Conservation (phyloP, 129 eudicot species). For the Chrysanthemum seticuspe region DNA sequence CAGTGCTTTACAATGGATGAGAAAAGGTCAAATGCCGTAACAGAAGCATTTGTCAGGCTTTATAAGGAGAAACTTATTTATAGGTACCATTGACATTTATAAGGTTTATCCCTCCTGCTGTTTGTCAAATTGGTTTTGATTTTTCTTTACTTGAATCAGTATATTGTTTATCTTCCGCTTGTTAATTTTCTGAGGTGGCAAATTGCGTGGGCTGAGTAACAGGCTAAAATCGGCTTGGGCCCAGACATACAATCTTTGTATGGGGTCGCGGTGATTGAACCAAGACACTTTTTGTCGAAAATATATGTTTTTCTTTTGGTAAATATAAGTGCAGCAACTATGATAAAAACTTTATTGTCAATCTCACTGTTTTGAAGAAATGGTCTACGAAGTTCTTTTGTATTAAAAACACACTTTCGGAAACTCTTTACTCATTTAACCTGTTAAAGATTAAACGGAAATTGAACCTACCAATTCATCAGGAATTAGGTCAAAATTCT, state of each 20-base stretch:
- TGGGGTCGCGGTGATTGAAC: background rate
- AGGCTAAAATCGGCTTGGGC: background rate
- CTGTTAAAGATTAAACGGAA: background rate
- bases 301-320: too few relatives aligned
- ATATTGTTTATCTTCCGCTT: background rate
- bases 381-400: too few relatives aligned
- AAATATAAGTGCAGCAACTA: too few relatives aligned
- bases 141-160: background rate
- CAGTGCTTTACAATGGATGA: constrained; percentile 82
- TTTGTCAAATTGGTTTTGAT: background rate
- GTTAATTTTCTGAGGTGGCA: background rate
- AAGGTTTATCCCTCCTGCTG: background rate
- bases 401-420: too few relatives aligned
- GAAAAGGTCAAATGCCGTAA: constrained; percentile 69
- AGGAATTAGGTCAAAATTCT: background rate
- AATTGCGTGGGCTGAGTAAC: background rate
- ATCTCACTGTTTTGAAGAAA: too few relatives aligned
- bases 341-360: too few relatives aligned
- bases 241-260: background rate
- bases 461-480: background rate
- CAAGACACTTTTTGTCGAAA: background rate
- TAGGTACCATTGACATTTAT: constrained; percentile 45
- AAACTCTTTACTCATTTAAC: background rate
- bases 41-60: constrained; percentile 92
- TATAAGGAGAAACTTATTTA: constrained; percentile 78